Percentiles rank a stretch among this genome's conserved stretches.
phyloP scores from a whole-genome alignment of 371 early-diverging fungal species.

The Lichtheimia ornata region DNA sequence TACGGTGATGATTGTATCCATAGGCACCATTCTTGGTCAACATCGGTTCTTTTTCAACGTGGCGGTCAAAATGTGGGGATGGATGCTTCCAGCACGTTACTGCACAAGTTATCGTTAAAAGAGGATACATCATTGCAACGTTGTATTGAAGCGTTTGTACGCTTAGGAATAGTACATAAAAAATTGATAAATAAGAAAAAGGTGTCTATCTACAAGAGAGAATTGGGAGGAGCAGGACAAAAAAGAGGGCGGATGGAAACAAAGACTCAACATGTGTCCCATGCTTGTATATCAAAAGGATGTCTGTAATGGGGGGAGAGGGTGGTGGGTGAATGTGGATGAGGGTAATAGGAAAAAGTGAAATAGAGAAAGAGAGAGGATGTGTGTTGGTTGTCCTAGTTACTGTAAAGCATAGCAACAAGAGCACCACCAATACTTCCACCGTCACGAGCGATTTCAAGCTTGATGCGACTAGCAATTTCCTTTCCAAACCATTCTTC shows the following conservation, averaged over 20 bases:
- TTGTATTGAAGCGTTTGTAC: too few relatives aligned
- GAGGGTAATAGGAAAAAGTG: too few relatives aligned
- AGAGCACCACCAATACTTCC: slow-evolving; percentile 50
- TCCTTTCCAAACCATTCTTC: slow-evolving; percentile 34
- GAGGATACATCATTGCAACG: too few relatives aligned
- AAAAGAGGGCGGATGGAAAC: not conserved
- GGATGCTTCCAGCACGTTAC: slow-evolving; percentile 15
- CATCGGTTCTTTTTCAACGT: slow-evolving; percentile 38
- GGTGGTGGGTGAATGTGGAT: too few relatives aligned
- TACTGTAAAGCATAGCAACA: slow-evolving; percentile 41
- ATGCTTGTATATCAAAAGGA: not conserved
- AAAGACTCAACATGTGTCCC: not conserved
- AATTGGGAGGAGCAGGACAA: not conserved
- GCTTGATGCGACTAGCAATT: slow-evolving; percentile 24
- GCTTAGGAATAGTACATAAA: too few relatives aligned
- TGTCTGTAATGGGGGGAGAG: too few relatives aligned
- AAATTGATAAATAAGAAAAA: too few relatives aligned
- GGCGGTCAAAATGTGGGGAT: slow-evolving; percentile 41
- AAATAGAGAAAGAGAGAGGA: not conserved
- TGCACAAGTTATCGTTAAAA: too few relatives aligned
- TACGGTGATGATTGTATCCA: slow-evolving; percentile 33
- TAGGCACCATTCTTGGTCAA: slow-evolving; percentile 42
- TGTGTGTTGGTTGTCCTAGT: not conserved
- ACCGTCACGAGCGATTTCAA: slow-evolving; percentile 49
- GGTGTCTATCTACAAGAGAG: too few relatives aligned